Evolutionary conservation across 805 yeast species (phyloP).

Genomic region (Saturnispora zaruensis): DNA sequence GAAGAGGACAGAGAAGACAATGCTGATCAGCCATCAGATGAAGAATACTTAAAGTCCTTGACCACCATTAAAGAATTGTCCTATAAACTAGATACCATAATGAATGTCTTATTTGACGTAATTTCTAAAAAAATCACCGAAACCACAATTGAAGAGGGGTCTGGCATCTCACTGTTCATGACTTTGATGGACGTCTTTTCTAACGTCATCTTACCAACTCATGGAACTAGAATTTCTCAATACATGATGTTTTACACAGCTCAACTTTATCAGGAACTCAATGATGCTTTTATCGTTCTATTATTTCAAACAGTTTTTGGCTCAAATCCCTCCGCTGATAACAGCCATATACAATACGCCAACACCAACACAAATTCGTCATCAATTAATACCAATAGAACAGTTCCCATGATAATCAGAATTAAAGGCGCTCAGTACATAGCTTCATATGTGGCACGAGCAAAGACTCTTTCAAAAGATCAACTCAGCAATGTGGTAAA

Average conservation of each 20-base stretch:
- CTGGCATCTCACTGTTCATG: constrained; percentile 60
- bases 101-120: constrained; percentile 47
- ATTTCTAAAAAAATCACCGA: constrained; percentile 42
- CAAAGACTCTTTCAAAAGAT: constrained; percentile 55
- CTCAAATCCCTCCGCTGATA: constrained; percentile 44
- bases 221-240: constrained; percentile 82
- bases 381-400: not conserved
- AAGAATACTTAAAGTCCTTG: constrained; percentile 40
- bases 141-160: constrained; percentile 48
- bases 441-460: constrained; percentile 84
- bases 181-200: constrained; percentile 70
- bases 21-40: constrained; percentile 27
- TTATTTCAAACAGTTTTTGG: constrained; percentile 78
- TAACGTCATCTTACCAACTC: constrained; percentile 82
- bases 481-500: constrained; percentile 80
- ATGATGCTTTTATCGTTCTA: constrained; percentile 76
- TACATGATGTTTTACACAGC: constrained; percentile 73
- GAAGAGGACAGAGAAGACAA: constrained; percentile 38
- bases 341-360: constrained; percentile 5
- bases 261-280: constrained; percentile 72
- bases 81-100: constrained; percentile 62
- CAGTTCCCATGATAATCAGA: constrained; percentile 43
- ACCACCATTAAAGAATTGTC: constrained; percentile 46
- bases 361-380: constrained; percentile 2
- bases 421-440: constrained; percentile 88